A percentile compares a stretch with the other conserved stretches of the same genome.
phyloP scores from a whole-genome alignment of 2,329 filamentous ascomycete species.

The Cordyceps militaris region DNA sequence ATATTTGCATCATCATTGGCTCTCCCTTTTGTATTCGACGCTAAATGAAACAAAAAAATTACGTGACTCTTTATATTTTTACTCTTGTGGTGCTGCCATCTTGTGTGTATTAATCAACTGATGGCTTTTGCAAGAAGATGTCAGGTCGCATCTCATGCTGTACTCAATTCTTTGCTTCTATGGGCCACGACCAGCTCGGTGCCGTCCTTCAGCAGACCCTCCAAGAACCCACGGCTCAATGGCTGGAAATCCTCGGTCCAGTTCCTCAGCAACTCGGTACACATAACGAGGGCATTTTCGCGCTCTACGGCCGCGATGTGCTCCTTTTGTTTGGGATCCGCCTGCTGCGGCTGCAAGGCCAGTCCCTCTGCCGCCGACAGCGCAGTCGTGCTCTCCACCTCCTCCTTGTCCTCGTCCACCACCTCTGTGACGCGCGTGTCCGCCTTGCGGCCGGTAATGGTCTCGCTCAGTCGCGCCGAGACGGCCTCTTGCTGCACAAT shows the following conservation, averaged over 20 bases:
- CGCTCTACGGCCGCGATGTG: constrained; percentile 39
- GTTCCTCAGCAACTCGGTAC: constrained; percentile 46
- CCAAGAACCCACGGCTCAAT: constrained; percentile 34
- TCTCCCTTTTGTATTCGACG: constrained; percentile 26
- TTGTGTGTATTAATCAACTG: too few relatives aligned
- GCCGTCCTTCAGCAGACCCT: constrained; percentile 43
- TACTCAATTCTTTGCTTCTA: constrained; percentile 16
- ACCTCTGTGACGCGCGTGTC: constrained; percentile 1
- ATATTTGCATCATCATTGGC: constrained; percentile 36
- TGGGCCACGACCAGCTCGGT: constrained; percentile 34
- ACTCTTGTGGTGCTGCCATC: too few relatives aligned
- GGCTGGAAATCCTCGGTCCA: constrained; percentile 34
- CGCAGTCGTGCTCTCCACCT: constrained; percentile 12
- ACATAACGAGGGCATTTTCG: constrained; percentile 54
- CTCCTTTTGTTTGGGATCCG: constrained; percentile 27
- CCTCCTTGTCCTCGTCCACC: constrained; percentile 15
- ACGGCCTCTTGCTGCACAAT: constrained; percentile 37
- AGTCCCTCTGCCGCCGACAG: constrained; percentile 27
- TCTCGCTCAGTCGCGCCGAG: constrained; percentile 36
- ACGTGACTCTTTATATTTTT: neutral
- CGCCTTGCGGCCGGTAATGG: constrained; percentile 38
- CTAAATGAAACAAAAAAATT: constrained; percentile 21
- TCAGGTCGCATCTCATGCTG: too few relatives aligned
- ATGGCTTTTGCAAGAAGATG: too few relatives aligned
- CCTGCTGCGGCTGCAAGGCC: constrained; percentile 40